These are phyloP conservation scores for Rubroboletus satanas DNA, from an alignment of 768 basidiomycete species.

Conservation along the genomic window DNA sequence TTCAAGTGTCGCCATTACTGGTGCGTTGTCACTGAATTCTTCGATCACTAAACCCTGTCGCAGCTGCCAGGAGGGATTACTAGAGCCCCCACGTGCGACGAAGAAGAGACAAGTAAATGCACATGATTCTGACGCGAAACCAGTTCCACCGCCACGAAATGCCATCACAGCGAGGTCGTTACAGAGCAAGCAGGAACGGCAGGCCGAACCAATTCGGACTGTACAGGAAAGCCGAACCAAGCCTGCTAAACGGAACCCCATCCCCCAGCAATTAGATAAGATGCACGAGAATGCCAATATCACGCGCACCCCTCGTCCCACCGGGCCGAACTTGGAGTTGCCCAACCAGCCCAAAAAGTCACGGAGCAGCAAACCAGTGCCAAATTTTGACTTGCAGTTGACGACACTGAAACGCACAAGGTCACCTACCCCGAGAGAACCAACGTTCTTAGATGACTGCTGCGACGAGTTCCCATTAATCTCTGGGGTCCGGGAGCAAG, in stretches of 20 bases:
- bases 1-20: slow-evolving; percentile 71
- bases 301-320: slow-evolving; percentile 35
- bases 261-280: slow-evolving; percentile 39
- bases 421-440: slow-evolving; percentile 13
- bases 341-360: slow-evolving; percentile 14
- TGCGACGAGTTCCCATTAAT: slow-evolving; percentile 34
- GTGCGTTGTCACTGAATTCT: slow-evolving; percentile 29
- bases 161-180: not conserved
- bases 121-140: slow-evolving; percentile 7
- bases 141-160: not conserved
- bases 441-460: slow-evolving; percentile 28
- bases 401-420: slow-evolving; percentile 27
- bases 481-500: slow-evolving; percentile 32
- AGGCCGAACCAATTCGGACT: not conserved
- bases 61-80: slow-evolving; percentile 72
- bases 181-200: slow-evolving; percentile 1
- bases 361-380: slow-evolving; percentile 21
- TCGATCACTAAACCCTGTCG: slow-evolving; percentile 9
- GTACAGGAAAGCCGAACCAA: slow-evolving; percentile 24
- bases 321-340: slow-evolving; percentile 44
- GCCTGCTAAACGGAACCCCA: slow-evolving; percentile 18
- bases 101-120: slow-evolving; percentile 33
- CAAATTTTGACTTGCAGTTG: slow-evolving; percentile 52
- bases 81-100: slow-evolving; percentile 43
- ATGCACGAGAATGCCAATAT: slow-evolving; percentile 43